Evolutionary conservation across 2,329 filamentous ascomycete genomes (phyloP).

Genomic region (Raffaelea ambrosiae): DNA sequence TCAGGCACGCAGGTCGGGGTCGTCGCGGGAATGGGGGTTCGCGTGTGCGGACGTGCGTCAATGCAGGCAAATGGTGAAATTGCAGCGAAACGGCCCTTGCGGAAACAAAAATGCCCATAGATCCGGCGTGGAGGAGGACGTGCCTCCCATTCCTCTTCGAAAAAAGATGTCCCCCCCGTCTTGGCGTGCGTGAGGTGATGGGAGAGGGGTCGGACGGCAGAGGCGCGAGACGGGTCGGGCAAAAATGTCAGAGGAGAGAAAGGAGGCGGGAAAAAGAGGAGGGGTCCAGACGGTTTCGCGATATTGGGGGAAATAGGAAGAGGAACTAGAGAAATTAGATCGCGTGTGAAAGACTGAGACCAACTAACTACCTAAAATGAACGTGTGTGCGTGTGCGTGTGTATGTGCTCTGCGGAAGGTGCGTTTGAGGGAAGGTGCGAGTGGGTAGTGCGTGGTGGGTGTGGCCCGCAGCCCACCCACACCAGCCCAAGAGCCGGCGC

Average conservation of each 20-base stretch:
- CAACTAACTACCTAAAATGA: too few species aligned
- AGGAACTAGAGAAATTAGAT: too few species aligned
- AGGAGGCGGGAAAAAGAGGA: neutral
- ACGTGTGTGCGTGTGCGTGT: too few species aligned
- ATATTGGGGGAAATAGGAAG: too few species aligned
- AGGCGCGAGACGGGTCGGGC: neutral
- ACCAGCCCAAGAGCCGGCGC: too few species aligned
- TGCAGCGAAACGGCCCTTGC: neutral
- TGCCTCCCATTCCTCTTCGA: conserved; percentile 4
- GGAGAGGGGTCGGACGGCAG: neutral
- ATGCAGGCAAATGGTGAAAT: neutral
- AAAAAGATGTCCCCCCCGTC: neutral
- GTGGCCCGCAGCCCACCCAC: too few species aligned
- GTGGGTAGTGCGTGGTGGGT: too few species aligned
- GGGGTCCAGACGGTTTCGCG: neutral
- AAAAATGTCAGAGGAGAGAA: neutral
- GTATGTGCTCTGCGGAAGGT: too few species aligned
- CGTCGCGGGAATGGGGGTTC: neutral
- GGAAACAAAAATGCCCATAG: too few species aligned
- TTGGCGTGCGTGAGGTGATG: neutral
- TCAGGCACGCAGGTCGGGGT: neutral
- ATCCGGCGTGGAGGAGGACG: neutral
- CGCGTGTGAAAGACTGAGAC: too few species aligned
- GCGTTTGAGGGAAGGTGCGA: too few species aligned
- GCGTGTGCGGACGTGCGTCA: neutral